Evolutionary conservation across 1,284 basidiomycete genomes (phyloP).

Genomic region (Papiliotrema flavescens): DNA sequence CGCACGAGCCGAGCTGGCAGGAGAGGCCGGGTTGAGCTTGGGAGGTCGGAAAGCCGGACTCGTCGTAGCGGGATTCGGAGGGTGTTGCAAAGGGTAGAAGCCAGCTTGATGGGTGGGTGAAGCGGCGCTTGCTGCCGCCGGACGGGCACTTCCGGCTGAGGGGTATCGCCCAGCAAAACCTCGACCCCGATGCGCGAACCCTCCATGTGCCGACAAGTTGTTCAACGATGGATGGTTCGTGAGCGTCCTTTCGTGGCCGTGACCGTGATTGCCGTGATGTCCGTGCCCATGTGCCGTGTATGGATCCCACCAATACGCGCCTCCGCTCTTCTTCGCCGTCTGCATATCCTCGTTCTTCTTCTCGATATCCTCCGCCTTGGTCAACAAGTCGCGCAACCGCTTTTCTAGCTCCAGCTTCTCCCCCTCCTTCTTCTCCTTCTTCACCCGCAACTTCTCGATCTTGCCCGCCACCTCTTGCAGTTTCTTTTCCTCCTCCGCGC

Average conservation of each 20-base stretch:
- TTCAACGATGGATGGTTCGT: slow-evolving; percentile 27
- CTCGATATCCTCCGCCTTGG: slow-evolving; percentile 35
- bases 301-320: slow-evolving; percentile 3
- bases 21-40: slow-evolving; percentile 4
- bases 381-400: slow-evolving; percentile 40
- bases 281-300: slow-evolving; percentile 6
- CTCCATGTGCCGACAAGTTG: slow-evolving; percentile 19
- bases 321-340: slow-evolving; percentile 8
- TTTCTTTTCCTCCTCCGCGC: slow-evolving; percentile 43
- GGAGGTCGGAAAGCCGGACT: slow-evolving; percentile 19
- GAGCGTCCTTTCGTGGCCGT: slow-evolving; percentile 7
- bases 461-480: slow-evolving; percentile 54
- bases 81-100: slow-evolving; percentile 25
- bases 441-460: slow-evolving; percentile 67
- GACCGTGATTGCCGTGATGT: neutral
- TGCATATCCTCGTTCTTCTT: slow-evolving; percentile 36
- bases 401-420: slow-evolving; percentile 42
- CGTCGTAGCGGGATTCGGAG: slow-evolving; percentile 11
- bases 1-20: slow-evolving; percentile 5
- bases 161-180: slow-evolving; percentile 37
- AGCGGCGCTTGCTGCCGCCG: slow-evolving; percentile 6
- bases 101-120: slow-evolving; percentile 20
- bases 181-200: slow-evolving; percentile 27
- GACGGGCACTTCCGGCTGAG: slow-evolving; percentile 25
- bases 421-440: slow-evolving; percentile 52